Evolutionary conservation across 139 green algal genomes (phyloP), one percentile per base, ranked within the genome.

Genomic region (Eudorina sp.): DNA sequence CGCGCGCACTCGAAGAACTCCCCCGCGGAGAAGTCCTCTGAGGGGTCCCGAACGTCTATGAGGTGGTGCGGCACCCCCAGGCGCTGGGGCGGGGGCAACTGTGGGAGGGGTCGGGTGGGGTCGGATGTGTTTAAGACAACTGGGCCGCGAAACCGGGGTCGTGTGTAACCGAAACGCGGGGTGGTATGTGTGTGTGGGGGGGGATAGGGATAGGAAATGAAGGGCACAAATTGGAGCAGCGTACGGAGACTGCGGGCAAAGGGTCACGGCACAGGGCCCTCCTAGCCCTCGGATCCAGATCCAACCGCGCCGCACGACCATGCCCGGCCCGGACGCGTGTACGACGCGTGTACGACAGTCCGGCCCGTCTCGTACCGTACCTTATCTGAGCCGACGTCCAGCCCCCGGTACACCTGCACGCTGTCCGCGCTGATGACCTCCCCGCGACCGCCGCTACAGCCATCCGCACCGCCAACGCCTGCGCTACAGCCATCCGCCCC

Each of bases 361-460:
- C 21, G 62, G 62, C n/a, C 27, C 62, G n/a, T n/a, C n/a, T n/a
- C n/a, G n/a, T n/a, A n/a, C n/a, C 75, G 3, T 75, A 96, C 92
- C 93, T 99, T 99, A 80, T 98, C 97, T 2, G 96, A 98, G 5
- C 97, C 97, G 31, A 99, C 91, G 87, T 99, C 96, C 53, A 99
- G 90, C 0, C 93, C 92, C 18, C 75, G 81, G 90, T 99, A 99
- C 8, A 99, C 96, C 92, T 99, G 96, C 53, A 99, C 97, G 0
- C 96, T 98, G 90, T 99, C 97, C 8, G 97, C 97, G 76, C 94
- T 98, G 81, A 99, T 96, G 48, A 99, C 95, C 69, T 99, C 97
- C 13, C 96, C 97, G 8, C 77, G 0, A 38, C 29, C 19, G 29
- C 75, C 48, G 51, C 4, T 53, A 83, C 31, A n/a, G 9, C 48